Conservation (phyloP, 2,329 filamentous ascomycete genomes). For the Polytolypa hystricis region DNA sequence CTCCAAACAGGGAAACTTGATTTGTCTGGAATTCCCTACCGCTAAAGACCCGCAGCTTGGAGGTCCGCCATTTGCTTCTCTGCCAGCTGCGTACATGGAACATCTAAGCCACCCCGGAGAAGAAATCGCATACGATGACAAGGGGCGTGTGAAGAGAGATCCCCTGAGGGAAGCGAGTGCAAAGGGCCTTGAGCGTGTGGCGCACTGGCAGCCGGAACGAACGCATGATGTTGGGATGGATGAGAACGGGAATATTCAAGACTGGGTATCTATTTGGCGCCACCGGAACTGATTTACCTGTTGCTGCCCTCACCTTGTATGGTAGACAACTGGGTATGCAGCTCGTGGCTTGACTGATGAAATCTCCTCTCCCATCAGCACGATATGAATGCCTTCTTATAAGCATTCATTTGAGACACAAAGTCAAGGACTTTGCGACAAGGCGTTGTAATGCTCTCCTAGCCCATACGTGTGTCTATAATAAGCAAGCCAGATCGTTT, state of each 20-base stretch:
- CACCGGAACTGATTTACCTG: conserved; percentile 21
- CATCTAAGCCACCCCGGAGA: conserved; percentile 61
- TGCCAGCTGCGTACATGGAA: conserved; percentile 58
- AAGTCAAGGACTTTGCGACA: conserved; percentile 42
- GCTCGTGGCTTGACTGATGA: too few relatives aligned
- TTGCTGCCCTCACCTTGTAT: too few relatives aligned
- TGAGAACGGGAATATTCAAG: conserved; percentile 28
- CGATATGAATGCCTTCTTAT: too few relatives aligned
- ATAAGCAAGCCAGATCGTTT: conserved; percentile 76
- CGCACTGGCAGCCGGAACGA: conserved; percentile 44
- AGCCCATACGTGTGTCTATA: conserved; percentile 89
- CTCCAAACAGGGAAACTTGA: conserved; percentile 37
- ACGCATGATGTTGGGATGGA: conserved; percentile 46
- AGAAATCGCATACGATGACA: conserved; percentile 50
- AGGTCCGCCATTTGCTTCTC: conserved; percentile 64
- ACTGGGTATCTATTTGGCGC: conserved; percentile 35
- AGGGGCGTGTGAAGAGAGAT: conserved; percentile 39
- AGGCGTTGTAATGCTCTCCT: conserved; percentile 94
- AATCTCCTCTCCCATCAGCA: too few relatives aligned
- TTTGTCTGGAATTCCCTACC: conserved; percentile 68
- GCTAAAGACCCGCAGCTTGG: conserved; percentile 53
- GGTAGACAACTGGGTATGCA: too few relatives aligned
- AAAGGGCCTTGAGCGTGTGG: conserved; percentile 35
- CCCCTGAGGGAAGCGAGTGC: conserved; percentile 35
- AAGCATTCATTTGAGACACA: too few relatives aligned